Conservation (phyloP, 1,284 basidiomycete genomes). For the Kalmanozyma brasiliensis region DNA sequence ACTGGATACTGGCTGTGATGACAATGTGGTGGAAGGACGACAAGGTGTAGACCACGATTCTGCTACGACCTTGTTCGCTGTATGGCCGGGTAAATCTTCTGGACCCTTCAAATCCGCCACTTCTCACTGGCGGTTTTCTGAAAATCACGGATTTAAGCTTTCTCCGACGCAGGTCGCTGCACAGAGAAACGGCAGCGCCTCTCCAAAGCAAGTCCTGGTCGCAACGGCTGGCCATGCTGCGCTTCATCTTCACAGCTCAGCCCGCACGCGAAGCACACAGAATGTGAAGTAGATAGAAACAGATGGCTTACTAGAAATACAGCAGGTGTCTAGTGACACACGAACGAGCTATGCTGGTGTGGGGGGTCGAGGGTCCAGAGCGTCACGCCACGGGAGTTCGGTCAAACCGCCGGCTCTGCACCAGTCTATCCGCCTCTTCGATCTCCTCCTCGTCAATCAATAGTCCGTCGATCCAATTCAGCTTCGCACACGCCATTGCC, state of each 20-base stretch:
- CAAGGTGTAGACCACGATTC: neutral
- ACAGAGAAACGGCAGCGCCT: no score
- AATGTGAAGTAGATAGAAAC: no score
- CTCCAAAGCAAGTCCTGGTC: no score
- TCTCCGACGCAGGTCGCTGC: neutral
- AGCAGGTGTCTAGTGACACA: neutral
- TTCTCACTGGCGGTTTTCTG: neutral
- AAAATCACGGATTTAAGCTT: slow-evolving; percentile 5
- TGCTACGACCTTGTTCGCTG: neutral
- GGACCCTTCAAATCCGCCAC: neutral
- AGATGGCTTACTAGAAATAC: slow-evolving; percentile 8
- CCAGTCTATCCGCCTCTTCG: slow-evolving; percentile 47
- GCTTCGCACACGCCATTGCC: slow-evolving; percentile 61
- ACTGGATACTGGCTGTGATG: neutral
- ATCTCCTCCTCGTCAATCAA: slow-evolving; percentile 56
- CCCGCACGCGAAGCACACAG: no score
- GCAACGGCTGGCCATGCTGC: no score
- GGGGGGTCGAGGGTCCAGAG: no score
- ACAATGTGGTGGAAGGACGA: neutral
- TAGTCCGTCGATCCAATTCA: slow-evolving; percentile 64
- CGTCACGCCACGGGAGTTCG: neutral
- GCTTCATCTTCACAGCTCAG: no score
- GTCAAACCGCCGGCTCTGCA: slow-evolving; percentile 39
- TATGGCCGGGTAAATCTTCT: neutral
- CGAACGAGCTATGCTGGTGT: no score